Evolutionary conservation across 129 eudicot species (phyloP), one percentile per base, ranked within the genome.

Genomic region (Helianthus tuberosus): DNA sequence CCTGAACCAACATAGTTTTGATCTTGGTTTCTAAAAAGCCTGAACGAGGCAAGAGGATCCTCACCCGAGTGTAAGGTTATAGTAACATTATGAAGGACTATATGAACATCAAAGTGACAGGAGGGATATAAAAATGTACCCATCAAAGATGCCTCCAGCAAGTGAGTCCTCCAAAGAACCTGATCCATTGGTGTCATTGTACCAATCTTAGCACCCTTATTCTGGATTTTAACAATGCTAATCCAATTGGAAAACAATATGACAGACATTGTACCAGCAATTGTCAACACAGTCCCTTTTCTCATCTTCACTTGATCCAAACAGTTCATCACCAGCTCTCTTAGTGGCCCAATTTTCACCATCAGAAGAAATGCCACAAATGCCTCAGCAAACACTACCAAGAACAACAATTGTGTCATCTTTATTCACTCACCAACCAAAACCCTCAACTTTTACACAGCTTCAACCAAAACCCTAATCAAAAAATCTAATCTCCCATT

Each of bases 141-240:
- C 96, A 93, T 90, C 8, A 93, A 85, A 63, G 98, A 86, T 74
- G 98, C 96, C 79, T 93, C 98, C 2, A 93, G 83, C 91, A 93
- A 83, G 69, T 93, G 92, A 72, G 98, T 93, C 84, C 96, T 93
- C 98, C 98, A 93, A 53, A 90, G 96, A 44, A 93, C 98, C 75
- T 93, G 98, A 88, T 93, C 98, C 98, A 93, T 93, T 0, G 98
- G 98, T 66, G 98, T 87, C 98, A 93, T 93, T 5, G 96, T 86
- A 70, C 98, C 98, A 90, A 90, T 82, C 80, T 93, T 93, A 51
- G 96, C 96, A 71, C 98, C 96, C 79, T 90, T 93, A 50, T 88
- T 93, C 83, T 93, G 98, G 78, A 93, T 93, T 87, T 90, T 93
- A 70, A 90, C 85, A 84, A 93, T 90, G 82, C 91, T 93, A 47